Evolutionary conservation across 1,139 yeast species (phyloP).

Genomic region (Barnettozyma hawaiiensis): DNA sequence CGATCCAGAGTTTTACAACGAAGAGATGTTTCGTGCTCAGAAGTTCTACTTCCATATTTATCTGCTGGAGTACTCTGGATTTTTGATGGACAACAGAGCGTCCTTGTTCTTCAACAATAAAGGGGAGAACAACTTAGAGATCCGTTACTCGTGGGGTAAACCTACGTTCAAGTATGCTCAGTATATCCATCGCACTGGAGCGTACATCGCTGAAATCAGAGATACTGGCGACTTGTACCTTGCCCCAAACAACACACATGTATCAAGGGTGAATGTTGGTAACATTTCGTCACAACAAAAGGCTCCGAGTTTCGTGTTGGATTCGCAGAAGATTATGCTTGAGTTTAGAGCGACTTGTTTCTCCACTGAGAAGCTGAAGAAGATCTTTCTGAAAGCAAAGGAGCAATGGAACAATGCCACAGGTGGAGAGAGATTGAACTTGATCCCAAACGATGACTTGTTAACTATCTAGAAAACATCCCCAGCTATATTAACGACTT

Average conservation of each 20-base stretch:
- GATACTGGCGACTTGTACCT: slow-evolving; percentile 75
- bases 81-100: slow-evolving; percentile 76
- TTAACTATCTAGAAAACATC: slow-evolving; percentile 8
- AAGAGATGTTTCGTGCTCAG: slow-evolving; percentile 37
- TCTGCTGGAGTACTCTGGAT: slow-evolving; percentile 63
- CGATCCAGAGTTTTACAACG: slow-evolving; percentile 40
- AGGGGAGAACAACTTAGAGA: slow-evolving; percentile 46
- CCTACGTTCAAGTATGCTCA: slow-evolving; percentile 81
- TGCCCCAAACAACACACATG: slow-evolving; percentile 75
- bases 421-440: slow-evolving; percentile 26
- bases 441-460: slow-evolving; percentile 15
- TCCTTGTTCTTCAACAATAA: slow-evolving; percentile 45
- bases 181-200: slow-evolving; percentile 84
- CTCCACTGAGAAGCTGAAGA: slow-evolving; percentile 40
- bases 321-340: slow-evolving; percentile 69
- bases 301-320: slow-evolving; percentile 34
- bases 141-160: slow-evolving; percentile 86
- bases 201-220: slow-evolving; percentile 81
- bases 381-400: slow-evolving; percentile 56
- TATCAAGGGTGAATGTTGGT: slow-evolving; percentile 51
- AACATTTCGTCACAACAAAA: slow-evolving; percentile 25
- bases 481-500: background rate
- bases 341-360: slow-evolving; percentile 61
- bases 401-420: slow-evolving; percentile 35
- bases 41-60: slow-evolving; percentile 57